These are phyloP conservation scores for Auricularia auricula-judae DNA, from an alignment of 768 basidiomycete genomes.

Conservation along the genomic window DNA sequence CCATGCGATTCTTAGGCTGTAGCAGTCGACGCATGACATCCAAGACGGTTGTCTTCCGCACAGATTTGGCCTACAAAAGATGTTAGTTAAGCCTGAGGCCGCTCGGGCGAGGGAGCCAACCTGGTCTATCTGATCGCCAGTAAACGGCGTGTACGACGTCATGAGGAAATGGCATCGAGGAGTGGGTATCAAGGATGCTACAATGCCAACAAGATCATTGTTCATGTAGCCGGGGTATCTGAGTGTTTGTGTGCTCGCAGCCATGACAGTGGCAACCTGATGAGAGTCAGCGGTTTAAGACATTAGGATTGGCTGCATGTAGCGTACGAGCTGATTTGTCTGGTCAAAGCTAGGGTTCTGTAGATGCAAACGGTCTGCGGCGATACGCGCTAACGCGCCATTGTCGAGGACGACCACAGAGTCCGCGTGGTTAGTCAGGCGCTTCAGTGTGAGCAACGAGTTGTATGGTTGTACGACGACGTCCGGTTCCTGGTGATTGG, in stretches of 20 bases:
- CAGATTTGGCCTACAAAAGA: slow-evolving; percentile 69
- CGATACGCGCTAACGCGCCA: slow-evolving; percentile 84
- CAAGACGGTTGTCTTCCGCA: slow-evolving; percentile 90
- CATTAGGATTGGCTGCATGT: neutral
- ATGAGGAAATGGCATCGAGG: slow-evolving; percentile 97
- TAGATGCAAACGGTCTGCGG: slow-evolving; percentile 81
- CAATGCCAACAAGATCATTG: slow-evolving; percentile 95
- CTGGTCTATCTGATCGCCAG: slow-evolving; percentile 93
- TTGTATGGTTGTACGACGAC: slow-evolving; percentile 99
- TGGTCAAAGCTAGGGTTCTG: slow-evolving; percentile 85
- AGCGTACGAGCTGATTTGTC: slow-evolving; percentile 74
- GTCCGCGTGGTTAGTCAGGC: slow-evolving; percentile 92
- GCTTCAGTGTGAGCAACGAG: slow-evolving; percentile 82
- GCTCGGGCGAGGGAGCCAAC: slow-evolving; percentile 25
- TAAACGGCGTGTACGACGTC: slow-evolving; percentile 98
- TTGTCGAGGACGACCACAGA: slow-evolving; percentile 97
- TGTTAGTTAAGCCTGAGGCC: neutral
- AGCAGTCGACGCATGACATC: slow-evolving; percentile 97
- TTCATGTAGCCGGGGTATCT: slow-evolving; percentile 99
- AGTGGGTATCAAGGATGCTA: slow-evolving; percentile 93
- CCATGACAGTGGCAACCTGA: slow-evolving; percentile 94
- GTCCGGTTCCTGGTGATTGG: slow-evolving; percentile 85
- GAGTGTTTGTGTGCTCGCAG: slow-evolving; percentile 92
- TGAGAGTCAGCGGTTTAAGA: neutral
- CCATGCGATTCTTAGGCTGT: slow-evolving; percentile 98